Conservation (phyloP, 2,329 filamentous ascomycete genomes). For the Alternaria arbusti region DNA sequence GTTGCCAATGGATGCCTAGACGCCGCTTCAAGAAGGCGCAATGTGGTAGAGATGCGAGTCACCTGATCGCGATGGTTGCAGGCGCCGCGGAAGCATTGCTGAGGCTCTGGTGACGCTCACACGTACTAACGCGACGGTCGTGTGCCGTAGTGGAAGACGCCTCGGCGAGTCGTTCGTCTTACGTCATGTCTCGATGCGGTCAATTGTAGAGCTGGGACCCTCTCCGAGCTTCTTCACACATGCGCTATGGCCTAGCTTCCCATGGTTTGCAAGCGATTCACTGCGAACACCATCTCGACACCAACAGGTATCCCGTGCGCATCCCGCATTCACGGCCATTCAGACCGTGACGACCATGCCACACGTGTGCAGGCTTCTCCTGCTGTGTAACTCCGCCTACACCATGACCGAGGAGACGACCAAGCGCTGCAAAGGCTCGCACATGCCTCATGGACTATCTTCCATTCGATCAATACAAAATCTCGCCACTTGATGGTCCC, state of each 20-base stretch:
- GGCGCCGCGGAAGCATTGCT: conserved; percentile 17
- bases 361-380: background rate
- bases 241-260: background rate
- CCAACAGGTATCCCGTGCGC: background rate
- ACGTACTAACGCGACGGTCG: conserved; percentile 8
- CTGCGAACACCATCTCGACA: background rate
- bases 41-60: background rate
- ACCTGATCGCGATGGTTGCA: conserved; percentile 3
- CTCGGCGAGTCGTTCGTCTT: conserved; percentile 12
- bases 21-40: conserved; percentile 2
- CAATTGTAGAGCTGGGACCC: conserved; percentile 16
- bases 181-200: conserved; percentile 21
- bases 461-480: background rate
- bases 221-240: background rate
- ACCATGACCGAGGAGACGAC: background rate
- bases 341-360: background rate
- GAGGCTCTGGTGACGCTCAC: conserved; percentile 14
- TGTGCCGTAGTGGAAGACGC: conserved; percentile 10
- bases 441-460: background rate
- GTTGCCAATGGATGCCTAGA: conserved; percentile 1
- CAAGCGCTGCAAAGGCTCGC: background rate
- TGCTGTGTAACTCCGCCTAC: background rate
- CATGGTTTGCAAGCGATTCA: background rate
- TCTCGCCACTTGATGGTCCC: background rate
- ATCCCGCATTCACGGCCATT: background rate